Base-by-base conservation (phyloP, 768 basidiomycete genomes). In the Suillus americanus region DNA sequence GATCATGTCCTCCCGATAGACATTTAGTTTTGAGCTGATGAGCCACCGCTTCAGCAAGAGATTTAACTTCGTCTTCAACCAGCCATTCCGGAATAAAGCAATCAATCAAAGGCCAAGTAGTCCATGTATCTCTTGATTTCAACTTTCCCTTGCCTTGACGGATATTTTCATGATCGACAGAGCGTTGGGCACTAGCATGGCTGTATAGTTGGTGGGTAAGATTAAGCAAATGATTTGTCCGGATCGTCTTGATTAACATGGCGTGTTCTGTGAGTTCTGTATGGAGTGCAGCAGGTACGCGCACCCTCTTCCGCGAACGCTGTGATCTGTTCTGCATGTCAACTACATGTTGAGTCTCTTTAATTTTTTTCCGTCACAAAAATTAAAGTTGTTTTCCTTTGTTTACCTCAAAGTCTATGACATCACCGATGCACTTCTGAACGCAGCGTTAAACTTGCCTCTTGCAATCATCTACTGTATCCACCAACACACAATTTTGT, bases 51-150 rank as follows among this genome's bases (percentile, higher is more conserved):
- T 79, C 74, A 6, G 81, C 81, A 37, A 92, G 69, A 2, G 79
- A 72, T 25, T 74, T 74, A 10, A 93, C 80, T 74, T 93, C 92
- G 67, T 93, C 91, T 55, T 86, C 81, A 25, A 94, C 76, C 10
- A 77, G 76, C 88, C 88, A 93, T 75, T 91, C 87, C 1, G 92
- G 90, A 10, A 84, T 77, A 28, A 81, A 78, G 18, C 90, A 82
- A 68, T 93, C 89, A 20, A 86, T 81, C 60, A 92, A 82, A 1
- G 92, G 92, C 92, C 92, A 94, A 8, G 86, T 80, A 0, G 91
- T 91, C 90, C 90, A 92, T 0, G 77, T 78, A 68, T 89, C 85
- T 71, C 71, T 30, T 6, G 57, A 62, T 1, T 25, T 61, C 28
- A 43, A 16, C 55, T 68, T 70, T 5, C 72, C 68, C 35, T 66